Base-by-base conservation (phyloP, 2,329 filamentous ascomycete species). In the Hymenoscyphus scutula region DNA sequence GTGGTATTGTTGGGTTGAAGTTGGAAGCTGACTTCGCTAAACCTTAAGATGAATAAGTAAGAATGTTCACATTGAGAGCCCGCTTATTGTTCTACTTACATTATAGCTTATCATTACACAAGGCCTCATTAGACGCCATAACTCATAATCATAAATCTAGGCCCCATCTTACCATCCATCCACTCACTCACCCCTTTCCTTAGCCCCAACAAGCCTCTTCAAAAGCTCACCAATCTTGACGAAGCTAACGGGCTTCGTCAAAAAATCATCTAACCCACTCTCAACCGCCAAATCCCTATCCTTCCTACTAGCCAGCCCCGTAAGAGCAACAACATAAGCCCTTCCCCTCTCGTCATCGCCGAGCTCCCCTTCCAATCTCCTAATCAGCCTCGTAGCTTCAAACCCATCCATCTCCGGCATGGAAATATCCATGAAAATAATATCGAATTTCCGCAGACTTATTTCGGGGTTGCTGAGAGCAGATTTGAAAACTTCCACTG, bases 381-480 rank as follows among this genome's bases (percentile, higher is more conserved):
- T 77, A 17, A 84, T 83, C 41, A 73, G 73, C 3, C 76, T 75
- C 13, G 80, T 83, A 0, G 79, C 74, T 51, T 78, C 76, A 4
- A 82, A 68, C 0, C 80, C 80, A 62, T 84, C 77, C 74, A 84
- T 81, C 15, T 83, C 75, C 0, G 82, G 82, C 82, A 85, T 85
- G 59, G 78, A 78, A 6, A 84, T 77, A 64, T 84, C 82, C 79
- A 83, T 83, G 32, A 83, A 75, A 5, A 82, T 74, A 27, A 81
- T 73, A 32, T 77, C 76, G 51, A 76, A 77, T 0, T 67, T 59
- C 15, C 72, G 66, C 62, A 66, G 38, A 61, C 58, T 53, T 74
- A 73, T 38, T 15, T 64, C 67, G 77, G 61, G 54, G 13, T 80
- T 41, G 3, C 25, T 37, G 17, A 65, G 58, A 0, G 71, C 69